Conservation (phyloP, 2,329 filamentous ascomycete species). For the Fusarium sp. region DNA sequence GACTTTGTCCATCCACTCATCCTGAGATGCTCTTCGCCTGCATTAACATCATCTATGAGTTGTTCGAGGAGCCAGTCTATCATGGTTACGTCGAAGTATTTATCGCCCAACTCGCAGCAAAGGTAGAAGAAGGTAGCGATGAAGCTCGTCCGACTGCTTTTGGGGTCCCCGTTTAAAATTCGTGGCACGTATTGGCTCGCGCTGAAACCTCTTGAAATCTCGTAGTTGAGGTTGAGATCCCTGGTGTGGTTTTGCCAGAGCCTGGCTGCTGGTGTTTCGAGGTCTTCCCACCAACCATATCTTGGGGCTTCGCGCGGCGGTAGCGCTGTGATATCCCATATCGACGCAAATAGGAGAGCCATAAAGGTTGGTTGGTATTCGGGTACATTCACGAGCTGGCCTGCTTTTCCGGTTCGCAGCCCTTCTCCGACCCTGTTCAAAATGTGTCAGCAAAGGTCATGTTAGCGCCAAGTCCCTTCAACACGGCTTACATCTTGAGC, state of each 20-base stretch:
- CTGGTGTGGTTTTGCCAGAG: conserved; percentile 52
- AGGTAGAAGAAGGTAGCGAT: conserved; percentile 61
- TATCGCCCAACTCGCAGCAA: conserved; percentile 57
- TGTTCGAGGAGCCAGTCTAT: conserved; percentile 60
- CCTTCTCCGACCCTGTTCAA: conserved; percentile 53
- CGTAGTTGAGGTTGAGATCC: conserved; percentile 51
- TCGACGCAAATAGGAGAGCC: conserved; percentile 57
- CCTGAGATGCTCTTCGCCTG: conserved; percentile 54
- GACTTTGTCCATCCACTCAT: conserved; percentile 56
- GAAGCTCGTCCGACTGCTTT: conserved; percentile 57
- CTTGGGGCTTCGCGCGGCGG: conserved; percentile 50
- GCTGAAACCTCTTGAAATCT: conserved; percentile 50
- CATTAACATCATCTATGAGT: conserved; percentile 56
- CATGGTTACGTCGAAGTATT: conserved; percentile 55
- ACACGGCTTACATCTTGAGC: conserved; percentile 46
- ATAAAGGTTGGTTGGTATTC: conserved; percentile 59
- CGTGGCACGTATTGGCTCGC: conserved; percentile 48
- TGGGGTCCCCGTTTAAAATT: conserved; percentile 51
- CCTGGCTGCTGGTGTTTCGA: conserved; percentile 50
- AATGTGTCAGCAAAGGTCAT: conserved; percentile 17
- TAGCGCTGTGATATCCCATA: conserved; percentile 53
- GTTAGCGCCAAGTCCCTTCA: not conserved
- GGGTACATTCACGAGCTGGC: conserved; percentile 53
- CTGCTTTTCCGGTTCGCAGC: conserved; percentile 53
- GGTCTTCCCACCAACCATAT: conserved; percentile 53